These are phyloP conservation scores for Strigomonas oncopelti DNA, from an alignment of 208 protist species.

Conservation along the genomic window DNA sequence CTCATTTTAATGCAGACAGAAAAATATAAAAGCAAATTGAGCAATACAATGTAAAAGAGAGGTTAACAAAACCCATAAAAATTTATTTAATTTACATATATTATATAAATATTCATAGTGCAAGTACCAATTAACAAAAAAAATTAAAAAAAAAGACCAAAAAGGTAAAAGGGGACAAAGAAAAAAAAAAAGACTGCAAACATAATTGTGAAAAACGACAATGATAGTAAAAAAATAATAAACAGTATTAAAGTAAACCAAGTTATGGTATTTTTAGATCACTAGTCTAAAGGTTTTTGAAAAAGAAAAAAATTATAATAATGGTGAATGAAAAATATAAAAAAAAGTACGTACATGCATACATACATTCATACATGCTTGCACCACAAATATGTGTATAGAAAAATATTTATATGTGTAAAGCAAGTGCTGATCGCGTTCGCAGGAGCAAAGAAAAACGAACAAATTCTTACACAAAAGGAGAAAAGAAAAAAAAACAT, in stretches of 20 bases:
- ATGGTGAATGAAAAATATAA: too few species aligned
- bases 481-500: slow-evolving; percentile 4
- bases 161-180: background rate
- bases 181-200: slow-evolving; percentile 7
- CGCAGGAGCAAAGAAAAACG: slow-evolving; percentile 9
- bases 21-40: too few species aligned
- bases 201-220: background rate
- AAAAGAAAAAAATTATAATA: too few species aligned
- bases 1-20: too few species aligned
- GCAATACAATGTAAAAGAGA: too few species aligned
- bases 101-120: too few species aligned
- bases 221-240: background rate
- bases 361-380: too few species aligned
- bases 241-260: slow-evolving; percentile 1
- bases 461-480: background rate
- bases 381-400: background rate
- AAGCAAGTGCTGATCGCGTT: too few species aligned
- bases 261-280: background rate
- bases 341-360: too few species aligned
- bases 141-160: slow-evolving; percentile 3
- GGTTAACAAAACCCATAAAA: too few species aligned
- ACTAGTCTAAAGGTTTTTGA: too few species aligned
- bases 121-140: slow-evolving; percentile 7
- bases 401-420: background rate
- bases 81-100: too few species aligned